Evolutionary conservation across 768 basidiomycete species (phyloP).

Genomic region (Russula virescens): DNA sequence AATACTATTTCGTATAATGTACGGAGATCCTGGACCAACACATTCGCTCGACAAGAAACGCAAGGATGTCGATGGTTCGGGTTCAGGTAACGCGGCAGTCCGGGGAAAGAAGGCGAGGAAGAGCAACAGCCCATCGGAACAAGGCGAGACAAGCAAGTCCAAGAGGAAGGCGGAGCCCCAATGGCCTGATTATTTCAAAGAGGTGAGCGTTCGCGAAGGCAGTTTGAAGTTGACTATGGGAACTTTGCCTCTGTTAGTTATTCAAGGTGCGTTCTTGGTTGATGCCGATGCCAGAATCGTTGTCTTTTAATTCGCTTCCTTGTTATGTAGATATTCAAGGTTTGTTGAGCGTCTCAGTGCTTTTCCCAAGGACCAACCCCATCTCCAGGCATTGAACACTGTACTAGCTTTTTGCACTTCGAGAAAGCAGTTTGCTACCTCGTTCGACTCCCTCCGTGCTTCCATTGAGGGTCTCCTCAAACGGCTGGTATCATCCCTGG

Average conservation of each 20-base stretch:
- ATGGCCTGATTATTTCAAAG: constrained; percentile 65
- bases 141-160: constrained; percentile 7
- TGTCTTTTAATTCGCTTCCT: neutral
- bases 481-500: constrained; percentile 40
- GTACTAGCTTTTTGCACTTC: constrained; percentile 84
- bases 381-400: constrained; percentile 71
- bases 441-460: constrained; percentile 64
- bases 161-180: too few species aligned
- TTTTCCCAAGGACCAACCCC: neutral
- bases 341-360: neutral
- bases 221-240: constrained; percentile 22
- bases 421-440: constrained; percentile 72
- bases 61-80: neutral
- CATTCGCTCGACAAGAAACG: constrained; percentile 1
- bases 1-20: neutral
- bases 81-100: neutral
- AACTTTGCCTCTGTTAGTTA: constrained; percentile 5
- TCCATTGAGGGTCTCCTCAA: constrained; percentile 81
- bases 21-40: neutral
- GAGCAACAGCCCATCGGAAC: neutral
- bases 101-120: neutral
- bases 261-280: constrained; percentile 9
- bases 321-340: constrained; percentile 17
- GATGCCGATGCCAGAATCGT: neutral
- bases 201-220: constrained; percentile 30